phyloP scores from a whole-genome alignment of 2,329 filamentous ascomycete genomes.

The Fusarium pseudograminearum region DNA sequence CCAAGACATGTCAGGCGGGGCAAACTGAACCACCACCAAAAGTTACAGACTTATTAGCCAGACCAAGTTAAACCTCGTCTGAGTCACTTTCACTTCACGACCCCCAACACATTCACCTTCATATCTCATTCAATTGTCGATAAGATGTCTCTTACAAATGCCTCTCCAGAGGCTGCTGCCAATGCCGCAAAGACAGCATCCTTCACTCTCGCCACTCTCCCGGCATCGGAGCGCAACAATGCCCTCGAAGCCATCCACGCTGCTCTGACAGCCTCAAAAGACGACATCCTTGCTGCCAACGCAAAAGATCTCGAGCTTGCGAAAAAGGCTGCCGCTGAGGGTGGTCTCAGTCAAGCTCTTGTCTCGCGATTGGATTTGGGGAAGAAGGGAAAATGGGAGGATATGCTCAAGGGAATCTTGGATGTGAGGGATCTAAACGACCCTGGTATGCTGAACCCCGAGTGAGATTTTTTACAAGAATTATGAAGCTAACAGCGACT shows the following conservation, averaged over 20 bases:
- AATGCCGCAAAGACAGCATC: constrained; percentile 83
- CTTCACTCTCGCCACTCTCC: constrained; percentile 82
- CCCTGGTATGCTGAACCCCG: constrained; percentile 70
- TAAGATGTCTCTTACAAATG: constrained; percentile 89
- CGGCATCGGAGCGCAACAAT: constrained; percentile 80
- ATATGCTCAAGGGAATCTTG: constrained; percentile 95
- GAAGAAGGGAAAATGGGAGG: constrained; percentile 92
- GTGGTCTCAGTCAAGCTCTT: constrained; percentile 82
- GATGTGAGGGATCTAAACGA: constrained; percentile 88
- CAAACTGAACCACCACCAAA: constrained; percentile 4
- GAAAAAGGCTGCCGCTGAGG: constrained; percentile 77
- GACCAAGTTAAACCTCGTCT: constrained; percentile 12
- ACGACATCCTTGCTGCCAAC: constrained; percentile 88
- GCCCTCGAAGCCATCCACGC: constrained; percentile 86
- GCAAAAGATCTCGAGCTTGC: constrained; percentile 83
- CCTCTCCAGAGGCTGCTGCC: constrained; percentile 81
- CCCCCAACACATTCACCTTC: not conserved
- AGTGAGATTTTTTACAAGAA: not conserved
- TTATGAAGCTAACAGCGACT: not conserved
- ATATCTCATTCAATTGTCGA: constrained; percentile 6
- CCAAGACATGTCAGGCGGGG: constrained; percentile 35
- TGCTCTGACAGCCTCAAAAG: constrained; percentile 76
- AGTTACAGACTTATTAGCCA: not conserved
- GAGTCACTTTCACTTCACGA: constrained; percentile 28
- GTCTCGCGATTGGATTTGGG: constrained; percentile 89